phyloP scores from a whole-genome alignment of 768 basidiomycete species.

The Obba rivulosa region DNA sequence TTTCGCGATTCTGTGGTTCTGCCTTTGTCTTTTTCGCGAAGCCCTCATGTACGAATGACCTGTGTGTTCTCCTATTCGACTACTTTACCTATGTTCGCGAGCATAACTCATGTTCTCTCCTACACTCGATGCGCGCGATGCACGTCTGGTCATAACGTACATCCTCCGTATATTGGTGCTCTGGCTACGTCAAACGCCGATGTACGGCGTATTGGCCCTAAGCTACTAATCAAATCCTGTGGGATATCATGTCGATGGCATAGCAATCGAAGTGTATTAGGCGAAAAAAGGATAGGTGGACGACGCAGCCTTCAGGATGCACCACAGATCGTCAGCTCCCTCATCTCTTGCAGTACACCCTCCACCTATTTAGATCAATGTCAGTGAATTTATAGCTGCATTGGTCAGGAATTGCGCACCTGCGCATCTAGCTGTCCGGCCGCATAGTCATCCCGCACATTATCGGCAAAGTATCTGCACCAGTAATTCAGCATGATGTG shows the following conservation, averaged over 20 bases:
- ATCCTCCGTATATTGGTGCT: background rate
- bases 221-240: background rate
- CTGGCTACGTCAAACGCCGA: background rate
- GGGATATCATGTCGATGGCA: background rate
- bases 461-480: constrained; percentile 80
- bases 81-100: no score
- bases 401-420: constrained; percentile 34
- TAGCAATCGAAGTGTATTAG: background rate
- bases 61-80: no score
- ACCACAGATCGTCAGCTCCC: constrained; percentile 91
- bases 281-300: background rate
- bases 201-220: background rate
- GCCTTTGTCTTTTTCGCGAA: no score
- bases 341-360: constrained; percentile 94
- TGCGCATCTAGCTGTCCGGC: constrained; percentile 94
- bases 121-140: no score
- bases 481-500: background rate
- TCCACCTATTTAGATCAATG: constrained; percentile 59
- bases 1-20: no score
- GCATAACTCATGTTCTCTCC: no score
- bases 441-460: constrained; percentile 93
- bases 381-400: background rate
- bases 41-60: no score
- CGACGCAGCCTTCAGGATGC: constrained; percentile 25
- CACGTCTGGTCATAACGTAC: no score